These are phyloP conservation scores for Alternaria dauci DNA, from an alignment of 2,329 filamentous ascomycete genomes.

Conservation along the genomic window DNA sequence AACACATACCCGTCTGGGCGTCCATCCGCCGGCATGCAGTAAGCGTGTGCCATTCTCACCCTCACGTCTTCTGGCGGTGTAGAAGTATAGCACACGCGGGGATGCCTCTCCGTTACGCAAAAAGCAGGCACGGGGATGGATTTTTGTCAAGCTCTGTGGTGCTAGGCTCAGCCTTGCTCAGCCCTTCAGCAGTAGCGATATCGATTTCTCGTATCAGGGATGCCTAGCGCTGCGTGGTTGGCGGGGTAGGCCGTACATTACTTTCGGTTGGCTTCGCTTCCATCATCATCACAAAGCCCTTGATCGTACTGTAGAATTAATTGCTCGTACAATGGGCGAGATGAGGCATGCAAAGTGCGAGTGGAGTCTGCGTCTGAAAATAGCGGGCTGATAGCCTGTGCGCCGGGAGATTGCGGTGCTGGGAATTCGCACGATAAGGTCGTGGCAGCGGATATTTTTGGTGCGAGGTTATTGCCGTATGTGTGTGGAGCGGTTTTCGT, in stretches of 20 bases:
- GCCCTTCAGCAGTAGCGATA: background rate
- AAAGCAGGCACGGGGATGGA: background rate
- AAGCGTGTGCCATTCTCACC: background rate
- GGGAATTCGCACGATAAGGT: background rate
- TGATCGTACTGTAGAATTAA: conserved; percentile 1
- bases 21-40: background rate
- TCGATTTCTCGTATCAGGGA: background rate
- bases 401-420: background rate
- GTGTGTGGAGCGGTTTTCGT: background rate
- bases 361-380: background rate
- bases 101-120: background rate
- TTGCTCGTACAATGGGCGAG: background rate
- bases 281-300: background rate
- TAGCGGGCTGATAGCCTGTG: conserved; percentile 1
- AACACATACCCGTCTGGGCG: conserved; percentile 1
- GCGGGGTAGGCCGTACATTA: conserved; percentile 7
- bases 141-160: background rate
- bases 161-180: conserved; percentile 4
- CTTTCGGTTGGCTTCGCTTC: background rate
- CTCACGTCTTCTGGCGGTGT: background rate
- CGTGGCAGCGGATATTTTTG: background rate
- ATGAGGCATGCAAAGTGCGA: background rate
- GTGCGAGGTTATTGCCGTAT: background rate
- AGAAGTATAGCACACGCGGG: background rate
- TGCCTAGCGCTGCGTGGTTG: background rate